These are phyloP conservation scores for Phytopythium vexans DNA, from an alignment of 352 stramenopile species.

Conservation along the genomic window DNA sequence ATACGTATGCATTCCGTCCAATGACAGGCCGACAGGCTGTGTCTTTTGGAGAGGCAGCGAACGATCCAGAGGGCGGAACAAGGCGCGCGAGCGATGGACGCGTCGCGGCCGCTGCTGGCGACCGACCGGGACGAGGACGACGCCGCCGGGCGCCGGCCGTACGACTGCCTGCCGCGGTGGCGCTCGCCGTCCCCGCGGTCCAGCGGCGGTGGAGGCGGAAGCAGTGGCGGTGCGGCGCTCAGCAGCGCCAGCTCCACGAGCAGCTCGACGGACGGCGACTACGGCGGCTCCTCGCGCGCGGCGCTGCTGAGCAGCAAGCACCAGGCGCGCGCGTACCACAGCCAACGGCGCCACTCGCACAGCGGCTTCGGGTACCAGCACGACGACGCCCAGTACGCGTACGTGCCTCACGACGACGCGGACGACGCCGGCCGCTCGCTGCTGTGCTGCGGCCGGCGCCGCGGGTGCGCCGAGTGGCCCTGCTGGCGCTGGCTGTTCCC, in stretches of 20 bases:
- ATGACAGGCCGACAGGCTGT: no score
- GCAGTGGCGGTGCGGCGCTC: neutral
- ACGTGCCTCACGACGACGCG: constrained; percentile 12
- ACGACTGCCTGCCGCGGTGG: constrained; percentile 21
- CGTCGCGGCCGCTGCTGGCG: constrained; percentile 42
- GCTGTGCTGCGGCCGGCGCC: constrained; percentile 11
- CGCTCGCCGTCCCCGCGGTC: constrained; percentile 11
- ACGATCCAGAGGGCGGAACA: no score
- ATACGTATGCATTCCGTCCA: no score
- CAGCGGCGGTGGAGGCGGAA: neutral
- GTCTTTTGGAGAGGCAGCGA: no score
- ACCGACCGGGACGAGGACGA: constrained; percentile 29
- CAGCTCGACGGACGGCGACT: no score
- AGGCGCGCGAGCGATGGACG: constrained; percentile 29
- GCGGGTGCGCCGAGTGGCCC: constrained; percentile 32
- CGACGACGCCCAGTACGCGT: constrained; percentile 5
- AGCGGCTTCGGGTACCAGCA: no score
- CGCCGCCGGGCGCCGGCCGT: constrained; percentile 7
- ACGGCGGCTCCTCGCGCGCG: no score
- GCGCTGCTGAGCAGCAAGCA: no score
- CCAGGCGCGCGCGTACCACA: no score
- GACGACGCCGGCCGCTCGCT: constrained; percentile 8
- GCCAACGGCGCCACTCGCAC: no score
- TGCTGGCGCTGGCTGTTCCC: constrained; percentile 71
- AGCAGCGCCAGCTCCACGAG: no score